phyloP scores from a whole-genome alignment of 805 yeast species.

The Hanseniaspora singularis region DNA sequence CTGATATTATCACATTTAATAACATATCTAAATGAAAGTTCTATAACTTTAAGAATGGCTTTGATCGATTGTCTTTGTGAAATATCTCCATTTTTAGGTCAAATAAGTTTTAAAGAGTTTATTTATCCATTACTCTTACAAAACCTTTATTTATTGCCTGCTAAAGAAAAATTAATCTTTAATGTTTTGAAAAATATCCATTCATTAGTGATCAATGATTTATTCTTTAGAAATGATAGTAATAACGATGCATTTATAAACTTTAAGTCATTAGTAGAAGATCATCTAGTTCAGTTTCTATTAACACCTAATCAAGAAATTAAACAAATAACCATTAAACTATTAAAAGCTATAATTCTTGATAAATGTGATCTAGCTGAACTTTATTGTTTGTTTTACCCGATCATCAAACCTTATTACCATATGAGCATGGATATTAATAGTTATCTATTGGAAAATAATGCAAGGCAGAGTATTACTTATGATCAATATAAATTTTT shows the following conservation, averaged over 20 bases:
- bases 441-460: conserved; percentile 52
- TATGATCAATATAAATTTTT: conserved; percentile 49
- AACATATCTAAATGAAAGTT: conserved; percentile 76
- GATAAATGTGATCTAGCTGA: conserved; percentile 40
- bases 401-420: conserved; percentile 63
- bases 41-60: conserved; percentile 51
- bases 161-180: conserved; percentile 50
- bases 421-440: conserved; percentile 63
- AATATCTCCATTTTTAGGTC: conserved; percentile 70
- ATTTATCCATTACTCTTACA: conserved; percentile 75
- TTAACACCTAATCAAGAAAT: conserved; percentile 1
- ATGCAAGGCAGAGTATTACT: conserved; percentile 58
- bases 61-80: conserved; percentile 63
- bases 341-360: conserved; percentile 2
- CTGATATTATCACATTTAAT: conserved; percentile 79
- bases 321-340: not conserved
- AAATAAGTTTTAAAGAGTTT: conserved; percentile 72
- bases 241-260: no score
- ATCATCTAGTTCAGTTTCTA: conserved; percentile 7
- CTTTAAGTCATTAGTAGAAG: not conserved
- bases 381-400: conserved; percentile 68
- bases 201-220: not conserved
- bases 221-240: not conserved
- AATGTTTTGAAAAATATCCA: conserved; percentile 7
- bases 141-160: conserved; percentile 39